Evolutionary conservation across 2,329 filamentous ascomycete genomes (phyloP).

Genomic region (Chalaropsis thielavioides): DNA sequence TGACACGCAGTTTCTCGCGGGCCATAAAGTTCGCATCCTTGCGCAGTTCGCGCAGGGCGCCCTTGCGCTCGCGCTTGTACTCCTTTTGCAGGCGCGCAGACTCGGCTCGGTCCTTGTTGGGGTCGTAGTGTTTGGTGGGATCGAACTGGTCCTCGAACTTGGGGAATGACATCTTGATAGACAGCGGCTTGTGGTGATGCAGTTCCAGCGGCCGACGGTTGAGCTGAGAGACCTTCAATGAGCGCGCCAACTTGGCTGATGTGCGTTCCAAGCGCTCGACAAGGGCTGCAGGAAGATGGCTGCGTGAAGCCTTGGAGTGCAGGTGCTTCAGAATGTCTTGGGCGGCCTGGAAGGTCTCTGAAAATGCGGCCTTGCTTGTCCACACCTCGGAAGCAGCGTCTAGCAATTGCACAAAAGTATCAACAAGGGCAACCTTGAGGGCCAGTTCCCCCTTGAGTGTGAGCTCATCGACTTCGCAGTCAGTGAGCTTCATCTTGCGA

Average conservation of each 20-base stretch:
- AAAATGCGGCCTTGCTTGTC: conserved; percentile 60
- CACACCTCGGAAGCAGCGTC: conserved; percentile 57
- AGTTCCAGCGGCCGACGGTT: conserved; percentile 67
- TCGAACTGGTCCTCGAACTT: conserved; percentile 96
- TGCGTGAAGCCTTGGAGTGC: conserved; percentile 30
- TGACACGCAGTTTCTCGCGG: conserved; percentile 74
- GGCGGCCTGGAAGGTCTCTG: conserved; percentile 44
- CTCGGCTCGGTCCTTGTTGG: conserved; percentile 78
- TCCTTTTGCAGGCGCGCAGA: conserved; percentile 72
- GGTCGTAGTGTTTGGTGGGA: conserved; percentile 93
- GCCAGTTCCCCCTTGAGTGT: conserved; percentile 23
- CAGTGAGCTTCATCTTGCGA: conserved; percentile 44
- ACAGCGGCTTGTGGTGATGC: conserved; percentile 74
- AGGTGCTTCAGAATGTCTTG: conserved; percentile 46
- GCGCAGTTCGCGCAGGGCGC: conserved; percentile 79
- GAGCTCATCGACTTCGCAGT: conserved; percentile 32
- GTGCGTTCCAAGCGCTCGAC: conserved; percentile 30
- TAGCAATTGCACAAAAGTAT: conserved; percentile 50
- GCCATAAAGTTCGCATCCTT: conserved; percentile 94
- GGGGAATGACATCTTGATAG: conserved; percentile 77
- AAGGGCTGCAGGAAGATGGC: conserved; percentile 27
- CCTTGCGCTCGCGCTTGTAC: conserved; percentile 91
- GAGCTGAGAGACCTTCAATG: conserved; percentile 47
- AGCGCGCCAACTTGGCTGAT: conserved; percentile 34
- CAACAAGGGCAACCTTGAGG: conserved; percentile 44